phyloP scores from a whole-genome alignment of 768 basidiomycete genomes.

The Pleurotus sapidus region DNA sequence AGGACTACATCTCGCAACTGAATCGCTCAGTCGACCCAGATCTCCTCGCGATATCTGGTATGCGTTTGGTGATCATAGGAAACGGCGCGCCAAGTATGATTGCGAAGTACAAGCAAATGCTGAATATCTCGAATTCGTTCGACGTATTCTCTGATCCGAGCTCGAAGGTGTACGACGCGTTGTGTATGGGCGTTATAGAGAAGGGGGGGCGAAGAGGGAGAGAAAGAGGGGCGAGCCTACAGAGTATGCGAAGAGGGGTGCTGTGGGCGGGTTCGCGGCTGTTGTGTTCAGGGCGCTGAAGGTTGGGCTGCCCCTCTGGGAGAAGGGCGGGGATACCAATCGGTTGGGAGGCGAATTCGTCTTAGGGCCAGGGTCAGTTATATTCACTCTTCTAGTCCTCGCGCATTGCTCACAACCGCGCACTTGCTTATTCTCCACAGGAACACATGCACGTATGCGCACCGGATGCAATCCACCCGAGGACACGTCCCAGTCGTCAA shows the following conservation, averaged over 20 bases:
- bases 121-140: slow-evolving; percentile 66
- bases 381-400: not conserved
- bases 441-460: slow-evolving; percentile 67
- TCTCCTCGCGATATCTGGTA: slow-evolving; percentile 27
- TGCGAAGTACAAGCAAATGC: slow-evolving; percentile 73
- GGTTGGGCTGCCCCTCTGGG: slow-evolving; percentile 80
- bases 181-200: slow-evolving; percentile 59
- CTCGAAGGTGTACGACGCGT: slow-evolving; percentile 59
- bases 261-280: slow-evolving; percentile 67
- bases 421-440: slow-evolving; percentile 28
- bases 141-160: slow-evolving; percentile 79
- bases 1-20: slow-evolving; percentile 82
- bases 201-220: slow-evolving; percentile 2
- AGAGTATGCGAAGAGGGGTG: slow-evolving; percentile 62
- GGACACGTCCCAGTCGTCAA: slow-evolving; percentile 72
- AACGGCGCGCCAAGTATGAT: slow-evolving; percentile 79
- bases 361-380: slow-evolving; percentile 41
- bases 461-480: slow-evolving; percentile 79
- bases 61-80: slow-evolving; percentile 71
- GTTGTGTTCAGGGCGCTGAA: slow-evolving; percentile 69
- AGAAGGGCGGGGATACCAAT: slow-evolving; percentile 69
- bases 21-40: slow-evolving; percentile 39
- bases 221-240: slow-evolving; percentile 3
- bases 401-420: not conserved
- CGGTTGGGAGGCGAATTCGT: slow-evolving; percentile 92